Evolutionary conservation across 2,329 filamentous ascomycete species (phyloP).

Genomic region (Thelonectria olida): DNA sequence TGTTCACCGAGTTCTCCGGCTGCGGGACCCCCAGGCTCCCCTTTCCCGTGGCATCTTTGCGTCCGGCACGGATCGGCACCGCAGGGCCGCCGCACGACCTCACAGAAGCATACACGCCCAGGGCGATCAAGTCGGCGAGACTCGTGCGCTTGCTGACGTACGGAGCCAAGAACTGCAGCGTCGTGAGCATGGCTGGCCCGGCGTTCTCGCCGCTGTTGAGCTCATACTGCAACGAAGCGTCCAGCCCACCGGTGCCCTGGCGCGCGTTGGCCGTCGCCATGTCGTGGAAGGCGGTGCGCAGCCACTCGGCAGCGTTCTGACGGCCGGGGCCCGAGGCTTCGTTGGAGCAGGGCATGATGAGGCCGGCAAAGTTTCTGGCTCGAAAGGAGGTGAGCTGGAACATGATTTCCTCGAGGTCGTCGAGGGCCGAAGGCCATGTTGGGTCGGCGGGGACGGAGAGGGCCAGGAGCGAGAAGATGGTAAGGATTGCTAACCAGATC

Average conservation of each 20-base stretch:
- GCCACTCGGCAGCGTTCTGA: slow-evolving; percentile 68
- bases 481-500: neutral
- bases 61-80: slow-evolving; percentile 62
- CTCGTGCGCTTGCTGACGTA: slow-evolving; percentile 61
- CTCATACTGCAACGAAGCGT: slow-evolving; percentile 69
- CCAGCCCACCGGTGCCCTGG: slow-evolving; percentile 61
- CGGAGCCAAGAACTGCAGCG: slow-evolving; percentile 62
- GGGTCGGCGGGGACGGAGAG: slow-evolving; percentile 55
- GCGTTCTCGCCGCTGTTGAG: slow-evolving; percentile 63
- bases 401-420: slow-evolving; percentile 72
- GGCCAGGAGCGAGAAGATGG: slow-evolving; percentile 40
- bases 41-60: slow-evolving; percentile 60
- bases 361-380: slow-evolving; percentile 63
- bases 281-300: slow-evolving; percentile 70
- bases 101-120: slow-evolving; percentile 66
- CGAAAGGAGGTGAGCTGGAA: slow-evolving; percentile 65
- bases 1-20: slow-evolving; percentile 62
- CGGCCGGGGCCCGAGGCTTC: slow-evolving; percentile 63
- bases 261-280: slow-evolving; percentile 64
- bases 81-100: slow-evolving; percentile 66
- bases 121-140: slow-evolving; percentile 66
- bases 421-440: slow-evolving; percentile 68
- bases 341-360: slow-evolving; percentile 65
- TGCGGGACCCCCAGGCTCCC: slow-evolving; percentile 63
- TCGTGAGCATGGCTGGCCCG: slow-evolving; percentile 63